phyloP scores from a whole-genome alignment of 2,329 filamentous ascomycete genomes.

The Beauveria medogensis region DNA sequence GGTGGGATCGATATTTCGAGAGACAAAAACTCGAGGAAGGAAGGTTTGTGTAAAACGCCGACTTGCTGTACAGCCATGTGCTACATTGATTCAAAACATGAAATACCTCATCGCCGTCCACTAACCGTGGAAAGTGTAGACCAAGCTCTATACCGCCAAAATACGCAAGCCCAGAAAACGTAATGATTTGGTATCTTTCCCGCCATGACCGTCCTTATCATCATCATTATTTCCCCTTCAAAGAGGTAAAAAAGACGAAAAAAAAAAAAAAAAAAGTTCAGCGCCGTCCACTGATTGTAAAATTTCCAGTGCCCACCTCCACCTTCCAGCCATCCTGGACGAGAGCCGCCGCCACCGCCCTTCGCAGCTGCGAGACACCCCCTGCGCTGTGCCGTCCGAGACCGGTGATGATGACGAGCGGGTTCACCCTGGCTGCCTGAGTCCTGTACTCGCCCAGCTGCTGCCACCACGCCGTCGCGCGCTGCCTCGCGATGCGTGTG shows the following conservation, averaged over 20 bases:
- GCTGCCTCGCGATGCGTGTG: slow-evolving; percentile 64
- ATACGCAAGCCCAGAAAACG: background rate
- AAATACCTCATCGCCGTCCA: background rate
- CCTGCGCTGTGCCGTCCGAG: slow-evolving; percentile 69
- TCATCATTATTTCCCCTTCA: background rate
- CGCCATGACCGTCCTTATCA: background rate
- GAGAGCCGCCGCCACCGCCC: slow-evolving; percentile 70
- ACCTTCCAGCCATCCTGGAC: slow-evolving; percentile 77
- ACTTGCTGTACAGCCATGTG: background rate
- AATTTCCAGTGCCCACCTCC: slow-evolving; percentile 60
- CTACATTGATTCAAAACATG: background rate
- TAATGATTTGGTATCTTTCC: background rate
- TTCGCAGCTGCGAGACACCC: slow-evolving; percentile 67
- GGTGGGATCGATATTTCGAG: background rate
- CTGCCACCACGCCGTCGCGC: slow-evolving; percentile 69
- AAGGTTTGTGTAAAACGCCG: background rate
- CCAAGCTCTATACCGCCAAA: background rate
- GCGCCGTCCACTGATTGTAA: slow-evolving; percentile 57
- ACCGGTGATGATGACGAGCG: slow-evolving; percentile 74
- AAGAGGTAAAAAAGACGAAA: background rate
- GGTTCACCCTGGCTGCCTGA: slow-evolving; percentile 35
- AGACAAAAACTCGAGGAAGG: background rate
- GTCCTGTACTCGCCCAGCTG: slow-evolving; percentile 57
- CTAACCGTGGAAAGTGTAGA: background rate
- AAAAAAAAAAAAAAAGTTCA: slow-evolving; percentile 12